A percentile compares a stretch with the other conserved stretches of the same genome.
Conservation (phyloP, 1,284 basidiomycete species). For the Cystobasidium slooffiae region DNA sequence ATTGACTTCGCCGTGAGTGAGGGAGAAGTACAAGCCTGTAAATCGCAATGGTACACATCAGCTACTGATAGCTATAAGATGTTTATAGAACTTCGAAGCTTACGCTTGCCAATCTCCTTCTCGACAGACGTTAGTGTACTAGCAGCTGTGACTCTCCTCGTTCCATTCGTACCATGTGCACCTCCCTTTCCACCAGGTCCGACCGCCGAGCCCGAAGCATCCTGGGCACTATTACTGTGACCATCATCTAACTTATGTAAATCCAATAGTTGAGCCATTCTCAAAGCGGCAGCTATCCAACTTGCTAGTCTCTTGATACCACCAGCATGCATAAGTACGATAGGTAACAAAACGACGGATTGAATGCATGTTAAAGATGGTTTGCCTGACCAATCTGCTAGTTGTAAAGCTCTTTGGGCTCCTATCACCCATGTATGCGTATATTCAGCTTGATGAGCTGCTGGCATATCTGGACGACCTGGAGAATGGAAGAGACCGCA, state of each 20-base stretch:
- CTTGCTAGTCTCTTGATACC: conserved; percentile 38
- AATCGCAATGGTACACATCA: not conserved
- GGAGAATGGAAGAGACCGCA: conserved; percentile 43
- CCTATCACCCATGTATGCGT: conserved; percentile 44
- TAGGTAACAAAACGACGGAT: conserved; percentile 35
- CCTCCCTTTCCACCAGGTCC: not conserved
- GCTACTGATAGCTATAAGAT: not conserved
- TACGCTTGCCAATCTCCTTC: conserved; percentile 40
- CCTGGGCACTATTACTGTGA: not conserved
- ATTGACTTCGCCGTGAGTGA: conserved; percentile 41
- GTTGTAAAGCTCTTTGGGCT: conserved; percentile 34
- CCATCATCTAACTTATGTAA: conserved; percentile 41
- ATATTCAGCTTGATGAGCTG: conserved; percentile 42
- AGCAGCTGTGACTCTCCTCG: not conserved
- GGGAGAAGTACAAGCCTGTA: conserved; percentile 38
- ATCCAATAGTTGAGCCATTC: conserved; percentile 44
- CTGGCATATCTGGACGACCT: conserved; percentile 24
- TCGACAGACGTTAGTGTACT: conserved; percentile 16
- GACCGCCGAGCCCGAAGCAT: not conserved
- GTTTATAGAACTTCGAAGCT: not conserved
- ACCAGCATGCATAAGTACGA: conserved; percentile 42
- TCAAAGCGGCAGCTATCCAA: conserved; percentile 40
- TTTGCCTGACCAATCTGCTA: conserved; percentile 44
- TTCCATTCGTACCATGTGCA: not conserved
- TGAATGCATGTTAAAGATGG: conserved; percentile 41